These are phyloP conservation scores for Nakazawaea holstii DNA, from an alignment of 805 yeast species.

Conservation along the genomic window DNA sequence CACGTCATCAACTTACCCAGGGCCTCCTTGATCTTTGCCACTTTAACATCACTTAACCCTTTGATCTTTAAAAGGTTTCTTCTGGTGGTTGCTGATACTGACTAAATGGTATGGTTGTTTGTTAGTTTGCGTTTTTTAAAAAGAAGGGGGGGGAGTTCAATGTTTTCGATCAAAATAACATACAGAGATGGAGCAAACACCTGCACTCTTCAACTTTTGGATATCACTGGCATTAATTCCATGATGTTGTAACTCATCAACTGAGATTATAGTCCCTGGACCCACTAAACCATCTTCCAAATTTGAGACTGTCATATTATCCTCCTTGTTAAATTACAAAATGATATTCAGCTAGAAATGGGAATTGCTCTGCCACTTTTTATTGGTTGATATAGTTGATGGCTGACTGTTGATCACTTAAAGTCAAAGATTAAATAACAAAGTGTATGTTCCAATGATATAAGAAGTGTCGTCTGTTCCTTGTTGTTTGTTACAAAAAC, in stretches of 20 bases:
- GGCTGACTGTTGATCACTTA: no score
- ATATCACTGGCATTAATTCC: slow-evolving; percentile 74
- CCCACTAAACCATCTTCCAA: slow-evolving; percentile 16
- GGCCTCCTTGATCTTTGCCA: slow-evolving; percentile 70
- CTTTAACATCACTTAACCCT: slow-evolving; percentile 73
- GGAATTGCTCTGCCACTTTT: no score
- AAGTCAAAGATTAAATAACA: no score
- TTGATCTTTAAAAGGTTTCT: slow-evolving; percentile 59
- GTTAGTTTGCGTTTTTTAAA: background rate
- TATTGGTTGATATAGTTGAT: background rate
- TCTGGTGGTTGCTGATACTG: slow-evolving; percentile 56
- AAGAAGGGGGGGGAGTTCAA: background rate
- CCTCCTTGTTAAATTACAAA: background rate
- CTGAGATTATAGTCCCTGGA: slow-evolving; percentile 26
- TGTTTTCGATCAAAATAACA: slow-evolving; percentile 26
- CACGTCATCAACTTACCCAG: slow-evolving; percentile 59
- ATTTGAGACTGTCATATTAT: slow-evolving; percentile 9
- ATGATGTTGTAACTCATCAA: slow-evolving; percentile 53
- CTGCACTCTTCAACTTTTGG: slow-evolving; percentile 59
- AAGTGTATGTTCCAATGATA: no score
- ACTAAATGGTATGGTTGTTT: slow-evolving; percentile 20
- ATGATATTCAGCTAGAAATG: background rate
- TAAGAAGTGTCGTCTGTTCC: no score
- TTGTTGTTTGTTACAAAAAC: no score
- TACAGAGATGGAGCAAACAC: slow-evolving; percentile 63